Evolutionary conservation across 164 flowering plant genomes (phyloP), one percentile per base, ranked within the genome.

Genomic region (Kingdonia uniflora): DNA sequence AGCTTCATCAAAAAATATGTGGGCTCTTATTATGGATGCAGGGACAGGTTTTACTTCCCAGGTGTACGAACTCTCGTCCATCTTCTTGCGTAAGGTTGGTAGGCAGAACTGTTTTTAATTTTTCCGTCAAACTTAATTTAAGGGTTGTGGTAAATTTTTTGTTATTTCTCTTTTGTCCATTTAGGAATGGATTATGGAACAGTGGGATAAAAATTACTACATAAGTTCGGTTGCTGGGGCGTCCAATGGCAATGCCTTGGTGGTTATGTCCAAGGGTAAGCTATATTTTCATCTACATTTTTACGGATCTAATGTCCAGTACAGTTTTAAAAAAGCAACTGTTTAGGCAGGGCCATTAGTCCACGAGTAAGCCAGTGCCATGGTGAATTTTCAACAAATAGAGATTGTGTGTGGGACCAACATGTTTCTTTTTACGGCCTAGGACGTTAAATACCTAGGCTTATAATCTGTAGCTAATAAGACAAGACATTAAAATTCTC

Each of bases 1-100:
- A 35, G 72, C 82, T 47, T 74, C 79, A 6, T 57, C 69, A 15
- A 14, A 51, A 14, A 80, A 75, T 59, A 51, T 75, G 42, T 80
- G 85, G 82, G 85, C 85, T 7, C 21, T 80, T 26, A 66, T 80
- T 51, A 68, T 77, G 85, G 82, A 80, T 72, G 81, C 78, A 11
- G 85, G 82, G 40, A 75, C 82, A 14, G 75, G 78, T 6, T 76
- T 77, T 58, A 50, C 76, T 14, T 68, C 77, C 52, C 85, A 80
- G 61, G 73, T 75, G 60, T 75, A 65, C 65, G 73, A 77, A 43
- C 51, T 71, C 24, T 74, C 82, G 6, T 58, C 78, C 22, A 13
- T 42, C 16, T 80, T 77, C 45, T 56, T 80, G 54, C 70, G 65
- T 59, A 77, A 77, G 80, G 85, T 80, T 45, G 20, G 45, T 45